Evolutionary conservation across 805 yeast genomes (phyloP).

Genomic region (Metschnikowia kunwiensis): DNA sequence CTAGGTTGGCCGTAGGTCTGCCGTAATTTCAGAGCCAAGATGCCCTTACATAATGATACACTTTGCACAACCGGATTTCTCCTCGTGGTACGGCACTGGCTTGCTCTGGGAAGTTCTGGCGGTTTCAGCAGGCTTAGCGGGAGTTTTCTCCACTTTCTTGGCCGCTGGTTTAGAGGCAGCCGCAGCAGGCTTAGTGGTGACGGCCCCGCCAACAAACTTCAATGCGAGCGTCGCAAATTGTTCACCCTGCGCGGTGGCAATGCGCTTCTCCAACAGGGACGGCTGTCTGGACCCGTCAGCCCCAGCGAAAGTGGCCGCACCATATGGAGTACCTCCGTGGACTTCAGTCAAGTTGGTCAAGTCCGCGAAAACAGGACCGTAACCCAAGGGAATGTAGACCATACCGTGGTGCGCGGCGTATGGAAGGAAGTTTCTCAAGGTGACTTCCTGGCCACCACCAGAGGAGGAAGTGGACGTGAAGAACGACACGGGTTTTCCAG

Average conservation of each 20-base stretch:
- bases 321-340: constrained; percentile 84
- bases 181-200: not conserved
- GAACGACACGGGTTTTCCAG: constrained; percentile 71
- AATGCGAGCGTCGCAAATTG: constrained; percentile 41
- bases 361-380: constrained; percentile 52
- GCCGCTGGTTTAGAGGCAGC: not conserved
- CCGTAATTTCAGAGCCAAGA: not conserved
- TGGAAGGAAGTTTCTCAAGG: constrained; percentile 62
- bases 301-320: constrained; percentile 80
- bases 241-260: constrained; percentile 67
- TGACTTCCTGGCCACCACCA: constrained; percentile 83
- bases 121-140: constrained; percentile 1
- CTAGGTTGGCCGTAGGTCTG: no score
- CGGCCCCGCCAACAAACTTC: constrained; percentile 20
- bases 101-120: constrained; percentile 14
- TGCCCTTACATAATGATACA: constrained; percentile 14
- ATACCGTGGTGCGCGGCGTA: constrained; percentile 76
- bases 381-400: constrained; percentile 77
- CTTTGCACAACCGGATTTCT: constrained; percentile 16
- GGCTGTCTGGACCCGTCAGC: constrained; percentile 74
- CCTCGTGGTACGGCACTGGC: constrained; percentile 5
- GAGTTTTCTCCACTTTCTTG: not conserved
- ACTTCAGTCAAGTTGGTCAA: constrained; percentile 56
- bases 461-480: constrained; percentile 71
- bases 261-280: constrained; percentile 55